These are phyloP conservation scores for Aspergillus glaucus DNA, from an alignment of 2,329 filamentous ascomycete species.

Conservation along the genomic window DNA sequence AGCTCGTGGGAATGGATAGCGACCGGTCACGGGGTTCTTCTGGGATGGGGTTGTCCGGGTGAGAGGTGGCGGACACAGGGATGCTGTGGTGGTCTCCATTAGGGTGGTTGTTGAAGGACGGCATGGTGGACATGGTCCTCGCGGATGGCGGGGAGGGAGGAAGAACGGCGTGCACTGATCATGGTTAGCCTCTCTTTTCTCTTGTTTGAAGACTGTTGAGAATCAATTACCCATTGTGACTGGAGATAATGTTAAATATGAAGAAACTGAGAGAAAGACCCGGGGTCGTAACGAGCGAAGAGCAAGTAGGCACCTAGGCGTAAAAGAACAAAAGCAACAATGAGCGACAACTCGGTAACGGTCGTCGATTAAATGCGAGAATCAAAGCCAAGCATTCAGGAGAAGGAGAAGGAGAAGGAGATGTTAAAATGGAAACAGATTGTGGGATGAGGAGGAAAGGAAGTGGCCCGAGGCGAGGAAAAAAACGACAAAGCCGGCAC, in stretches of 20 bases:
- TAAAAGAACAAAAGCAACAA: neutral
- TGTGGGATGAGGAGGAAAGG: constrained; percentile 4
- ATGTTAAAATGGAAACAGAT: constrained; percentile 3
- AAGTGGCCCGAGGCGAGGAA: neutral
- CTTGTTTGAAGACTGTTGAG: neutral
- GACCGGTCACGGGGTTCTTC: constrained; percentile 39
- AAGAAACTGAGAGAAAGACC: neutral
- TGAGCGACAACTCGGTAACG: neutral
- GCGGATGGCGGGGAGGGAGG: constrained; percentile 15
- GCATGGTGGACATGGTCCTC: constrained; percentile 20
- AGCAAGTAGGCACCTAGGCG: neutral
- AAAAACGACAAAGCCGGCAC: constrained; percentile 5
- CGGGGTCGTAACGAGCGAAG: neutral
- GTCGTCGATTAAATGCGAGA: neutral
- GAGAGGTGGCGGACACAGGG: constrained; percentile 37
- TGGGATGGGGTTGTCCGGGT: constrained; percentile 43
- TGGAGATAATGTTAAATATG: neutral
- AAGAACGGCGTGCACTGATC: constrained; percentile 26
- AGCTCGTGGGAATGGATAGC: constrained; percentile 28
- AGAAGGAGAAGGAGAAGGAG: neutral
- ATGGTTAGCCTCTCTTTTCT: neutral
- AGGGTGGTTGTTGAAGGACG: constrained; percentile 14
- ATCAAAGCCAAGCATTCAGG: neutral
- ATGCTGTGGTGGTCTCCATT: constrained; percentile 24
- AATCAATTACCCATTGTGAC: constrained; percentile 16